Conservation (phyloP, 1,139 yeast species). For the Yamadazyma mexicana region DNA sequence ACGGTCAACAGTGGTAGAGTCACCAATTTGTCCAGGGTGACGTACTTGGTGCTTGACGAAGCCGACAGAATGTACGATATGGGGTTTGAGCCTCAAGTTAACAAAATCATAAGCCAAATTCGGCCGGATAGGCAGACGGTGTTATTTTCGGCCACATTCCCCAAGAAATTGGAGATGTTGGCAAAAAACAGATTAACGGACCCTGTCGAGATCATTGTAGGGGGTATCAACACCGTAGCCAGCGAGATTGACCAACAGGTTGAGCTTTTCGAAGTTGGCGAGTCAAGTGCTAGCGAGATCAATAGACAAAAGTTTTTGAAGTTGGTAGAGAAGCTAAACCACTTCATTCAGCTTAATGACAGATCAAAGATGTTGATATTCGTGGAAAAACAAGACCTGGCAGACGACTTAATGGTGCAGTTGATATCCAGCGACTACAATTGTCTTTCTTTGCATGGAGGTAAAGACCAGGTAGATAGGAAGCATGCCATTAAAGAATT, state of each 20-base stretch:
- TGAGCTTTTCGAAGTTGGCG: slow-evolving; percentile 47
- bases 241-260: slow-evolving; percentile 76
- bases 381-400: slow-evolving; percentile 82
- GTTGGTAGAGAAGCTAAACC: slow-evolving; percentile 55
- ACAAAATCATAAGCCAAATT: slow-evolving; percentile 71
- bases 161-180: slow-evolving; percentile 71
- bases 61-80: slow-evolving; percentile 96
- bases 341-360: slow-evolving; percentile 25
- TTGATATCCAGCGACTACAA: slow-evolving; percentile 57
- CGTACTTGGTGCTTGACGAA: slow-evolving; percentile 95
- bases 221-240: slow-evolving; percentile 82
- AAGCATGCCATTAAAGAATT: slow-evolving; percentile 74
- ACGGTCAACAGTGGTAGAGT: slow-evolving; percentile 84
- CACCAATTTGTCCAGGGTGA: slow-evolving; percentile 76
- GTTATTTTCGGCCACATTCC: slow-evolving; percentile 92
- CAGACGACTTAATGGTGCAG: slow-evolving; percentile 66
- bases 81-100: slow-evolving; percentile 98
- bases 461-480: slow-evolving; percentile 85
- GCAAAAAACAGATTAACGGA: slow-evolving; percentile 62
- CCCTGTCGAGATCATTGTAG: slow-evolving; percentile 80
- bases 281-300: slow-evolving; percentile 32
- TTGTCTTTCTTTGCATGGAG: slow-evolving; percentile 83
- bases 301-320: slow-evolving; percentile 48
- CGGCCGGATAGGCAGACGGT: slow-evolving; percentile 93
- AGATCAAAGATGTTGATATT: slow-evolving; percentile 60